A percentile compares a stretch with the other conserved stretches of the same genome.
phyloP scores from a whole-genome alignment of 73 alveolate species.

The Blepharisma japonicum region DNA sequence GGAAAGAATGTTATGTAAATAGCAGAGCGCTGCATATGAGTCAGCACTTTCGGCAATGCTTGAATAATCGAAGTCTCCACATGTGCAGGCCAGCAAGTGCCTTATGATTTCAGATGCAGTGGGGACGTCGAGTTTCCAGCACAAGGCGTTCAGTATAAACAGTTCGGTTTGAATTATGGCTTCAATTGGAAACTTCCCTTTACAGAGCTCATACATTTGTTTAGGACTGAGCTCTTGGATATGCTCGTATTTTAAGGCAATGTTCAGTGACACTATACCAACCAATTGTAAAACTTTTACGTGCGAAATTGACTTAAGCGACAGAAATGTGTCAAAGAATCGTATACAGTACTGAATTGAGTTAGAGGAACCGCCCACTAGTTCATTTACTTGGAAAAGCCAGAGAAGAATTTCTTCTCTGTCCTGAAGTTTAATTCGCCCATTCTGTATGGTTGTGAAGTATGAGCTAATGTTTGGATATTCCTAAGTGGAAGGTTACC shows the following conservation, averaged over 20 bases:
- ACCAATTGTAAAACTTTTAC: background rate
- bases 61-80: conserved; percentile 1
- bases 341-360: background rate
- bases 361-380: background rate
- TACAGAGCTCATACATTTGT: background rate
- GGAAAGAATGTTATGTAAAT: background rate
- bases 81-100: background rate
- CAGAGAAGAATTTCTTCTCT: conserved; percentile 7
- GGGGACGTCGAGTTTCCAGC: conserved; percentile 13
- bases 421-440: background rate
- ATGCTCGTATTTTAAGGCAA: conserved; percentile 18
- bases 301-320: background rate
- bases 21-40: background rate
- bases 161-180: conserved; percentile 13
- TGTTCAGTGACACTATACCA: background rate
- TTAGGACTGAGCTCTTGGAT: background rate
- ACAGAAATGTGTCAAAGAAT: conserved; percentile 1
- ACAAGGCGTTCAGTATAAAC: background rate
- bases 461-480: background rate
- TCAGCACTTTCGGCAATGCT: conserved; percentile 11
- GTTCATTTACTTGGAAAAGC: background rate
- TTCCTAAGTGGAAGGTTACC: too few relatives aligned
- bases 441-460: background rate
- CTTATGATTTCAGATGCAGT: conserved; percentile 2
- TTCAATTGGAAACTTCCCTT: background rate